phyloP scores from a whole-genome alignment of 805 yeast genomes.

The Ogataea trehalophila region DNA sequence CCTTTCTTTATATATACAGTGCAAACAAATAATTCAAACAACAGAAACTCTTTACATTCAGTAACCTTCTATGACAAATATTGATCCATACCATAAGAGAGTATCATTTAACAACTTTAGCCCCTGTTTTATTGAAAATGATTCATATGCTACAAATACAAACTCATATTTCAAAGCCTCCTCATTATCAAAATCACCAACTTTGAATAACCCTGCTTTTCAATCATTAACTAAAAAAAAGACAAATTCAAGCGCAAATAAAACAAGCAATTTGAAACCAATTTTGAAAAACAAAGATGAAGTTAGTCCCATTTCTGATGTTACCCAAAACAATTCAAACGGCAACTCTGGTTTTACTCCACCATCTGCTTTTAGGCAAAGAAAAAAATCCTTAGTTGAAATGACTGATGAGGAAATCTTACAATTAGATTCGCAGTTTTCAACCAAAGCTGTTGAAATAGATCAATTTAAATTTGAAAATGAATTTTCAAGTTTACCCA shows the following conservation, averaged over 20 bases:
- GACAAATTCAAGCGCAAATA: background rate
- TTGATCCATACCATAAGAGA: too few species aligned
- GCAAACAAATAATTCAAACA: too few species aligned
- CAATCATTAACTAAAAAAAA: too few species aligned
- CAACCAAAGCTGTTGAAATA: constrained; percentile 35
- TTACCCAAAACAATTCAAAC: background rate
- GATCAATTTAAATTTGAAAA: constrained; percentile 42
- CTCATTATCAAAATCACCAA: too few species aligned
- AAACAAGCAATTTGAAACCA: constrained; percentile 3
- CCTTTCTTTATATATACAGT: too few species aligned
- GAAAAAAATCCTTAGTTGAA: constrained; percentile 44
- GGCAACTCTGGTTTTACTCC: constrained; percentile 1
- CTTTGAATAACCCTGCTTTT: too few species aligned
- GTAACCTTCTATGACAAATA: too few species aligned
- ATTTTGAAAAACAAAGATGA: constrained; percentile 13
- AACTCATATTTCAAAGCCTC: too few species aligned
- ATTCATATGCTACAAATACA: too few species aligned
- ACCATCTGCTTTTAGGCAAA: constrained; percentile 3
- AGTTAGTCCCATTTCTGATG: constrained; percentile 3
- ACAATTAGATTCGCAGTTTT: constrained; percentile 50
- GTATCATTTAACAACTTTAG: too few species aligned
- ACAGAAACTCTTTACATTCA: too few species aligned
- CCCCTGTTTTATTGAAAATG: too few species aligned
- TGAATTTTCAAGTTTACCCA: constrained; percentile 26
- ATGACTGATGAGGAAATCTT: constrained; percentile 52